Percentiles rank a stretch among this genome's conserved stretches.
Conservation (phyloP, 306 rosid genomes). For the Hippophae rhamnoides region DNA sequence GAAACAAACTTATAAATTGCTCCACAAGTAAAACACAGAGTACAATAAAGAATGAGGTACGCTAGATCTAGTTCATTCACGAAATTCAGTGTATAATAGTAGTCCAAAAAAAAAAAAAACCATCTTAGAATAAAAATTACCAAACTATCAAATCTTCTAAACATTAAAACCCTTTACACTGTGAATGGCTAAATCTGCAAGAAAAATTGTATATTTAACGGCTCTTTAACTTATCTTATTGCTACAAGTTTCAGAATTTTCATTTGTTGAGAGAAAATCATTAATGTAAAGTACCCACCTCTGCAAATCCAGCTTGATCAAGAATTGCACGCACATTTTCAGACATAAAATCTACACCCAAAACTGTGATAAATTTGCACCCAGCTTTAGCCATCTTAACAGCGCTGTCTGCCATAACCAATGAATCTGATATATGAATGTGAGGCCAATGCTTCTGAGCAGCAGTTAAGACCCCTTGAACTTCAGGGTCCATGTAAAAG, state of each 20-base stretch:
- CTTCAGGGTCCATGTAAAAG: constrained; percentile 98
- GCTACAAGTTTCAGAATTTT: constrained; percentile 1
- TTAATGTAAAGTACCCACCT: constrained; percentile 34
- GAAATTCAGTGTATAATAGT: constrained; percentile 1
- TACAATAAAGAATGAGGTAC: constrained; percentile 7
- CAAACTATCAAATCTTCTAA: constrained; percentile 1
- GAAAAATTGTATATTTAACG: not conserved
- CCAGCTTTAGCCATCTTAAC: constrained; percentile 84
- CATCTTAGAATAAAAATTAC: not conserved
- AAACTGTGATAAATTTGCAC: constrained; percentile 69
- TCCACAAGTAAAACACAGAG: not conserved
- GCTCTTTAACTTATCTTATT: not conserved
- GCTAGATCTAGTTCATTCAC: constrained; percentile 14
- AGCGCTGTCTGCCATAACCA: constrained; percentile 98
- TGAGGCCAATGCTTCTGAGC: constrained; percentile 97
- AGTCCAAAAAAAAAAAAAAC: not conserved
- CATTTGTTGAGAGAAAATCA: constrained; percentile 3
- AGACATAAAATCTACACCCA: constrained; percentile 97
- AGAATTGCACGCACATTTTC: constrained; percentile 97
- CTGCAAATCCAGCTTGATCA: constrained; percentile 84
- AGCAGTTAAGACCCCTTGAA: constrained; percentile 85
- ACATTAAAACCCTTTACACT: not conserved
- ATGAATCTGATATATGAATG: constrained; percentile 86
- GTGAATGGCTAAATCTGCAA: not conserved
- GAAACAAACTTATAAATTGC: constrained; percentile 15